These are phyloP conservation scores for Sporothrix dimorphospora DNA, from an alignment of 2,329 filamentous ascomycete species.

Conservation along the genomic window DNA sequence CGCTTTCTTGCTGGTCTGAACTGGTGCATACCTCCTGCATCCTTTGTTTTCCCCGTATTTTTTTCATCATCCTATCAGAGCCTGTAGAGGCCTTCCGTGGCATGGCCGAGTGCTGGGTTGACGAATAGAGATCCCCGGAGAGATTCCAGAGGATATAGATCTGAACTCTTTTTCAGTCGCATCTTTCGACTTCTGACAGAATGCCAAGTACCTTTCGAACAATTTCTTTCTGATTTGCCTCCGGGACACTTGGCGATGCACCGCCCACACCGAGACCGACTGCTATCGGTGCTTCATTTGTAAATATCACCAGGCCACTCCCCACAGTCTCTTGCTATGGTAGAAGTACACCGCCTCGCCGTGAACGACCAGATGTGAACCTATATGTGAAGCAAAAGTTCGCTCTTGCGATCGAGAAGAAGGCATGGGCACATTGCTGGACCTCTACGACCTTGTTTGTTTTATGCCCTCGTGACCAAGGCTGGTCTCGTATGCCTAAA, in stretches of 20 bases:
- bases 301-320: neutral
- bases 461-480: no score
- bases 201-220: neutral
- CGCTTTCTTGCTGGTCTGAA: no score
- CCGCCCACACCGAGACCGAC: neutral
- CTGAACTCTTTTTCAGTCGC: no score
- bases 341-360: neutral
- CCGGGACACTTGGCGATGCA: neutral
- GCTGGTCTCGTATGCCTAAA: no score
- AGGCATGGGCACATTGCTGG: no score
- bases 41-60: neutral
- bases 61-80: neutral
- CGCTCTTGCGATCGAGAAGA: no score
- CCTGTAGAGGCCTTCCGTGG: neutral
- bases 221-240: neutral
- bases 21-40: no score
- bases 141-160: neutral
- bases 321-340: neutral
- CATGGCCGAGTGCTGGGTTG: slow-evolving; percentile 3
- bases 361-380: no score
- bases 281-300: neutral
- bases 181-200: no score
- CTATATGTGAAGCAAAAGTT: no score
- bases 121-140: slow-evolving; percentile 1
- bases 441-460: no score